Percentiles rank a stretch among this genome's conserved stretches.
Conservation (phyloP, 352 stramenopile species). For the Phytophthora capsici region DNA sequence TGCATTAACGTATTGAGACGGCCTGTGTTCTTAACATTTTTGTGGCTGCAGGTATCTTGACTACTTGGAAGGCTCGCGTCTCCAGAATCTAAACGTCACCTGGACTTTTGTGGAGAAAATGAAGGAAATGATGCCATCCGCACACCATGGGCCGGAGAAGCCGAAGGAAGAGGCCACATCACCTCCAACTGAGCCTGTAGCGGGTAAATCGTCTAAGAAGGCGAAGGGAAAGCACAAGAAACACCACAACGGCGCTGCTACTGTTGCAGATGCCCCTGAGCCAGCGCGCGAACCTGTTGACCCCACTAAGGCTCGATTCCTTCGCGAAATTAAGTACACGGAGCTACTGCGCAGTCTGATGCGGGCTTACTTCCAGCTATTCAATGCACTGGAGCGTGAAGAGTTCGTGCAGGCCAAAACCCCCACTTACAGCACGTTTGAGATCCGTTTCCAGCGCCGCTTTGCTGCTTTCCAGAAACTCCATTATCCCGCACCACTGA, state of each 20-base stretch:
- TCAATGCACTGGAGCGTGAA: slow-evolving; percentile 76
- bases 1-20: neutral
- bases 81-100: slow-evolving; percentile 84
- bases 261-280: slow-evolving; percentile 4
- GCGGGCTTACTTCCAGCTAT: slow-evolving; percentile 85
- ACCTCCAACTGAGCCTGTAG: slow-evolving; percentile 7
- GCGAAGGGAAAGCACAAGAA: slow-evolving; percentile 53
- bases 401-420: slow-evolving; percentile 50
- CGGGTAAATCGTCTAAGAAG: slow-evolving; percentile 44
- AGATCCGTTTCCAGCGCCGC: slow-evolving; percentile 81
- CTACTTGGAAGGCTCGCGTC: slow-evolving; percentile 81
- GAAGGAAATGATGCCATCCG: slow-evolving; percentile 62
- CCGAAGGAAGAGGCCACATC: slow-evolving; percentile 17
- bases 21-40: slow-evolving; percentile 7
- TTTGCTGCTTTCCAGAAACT: slow-evolving; percentile 80
- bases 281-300: slow-evolving; percentile 37
- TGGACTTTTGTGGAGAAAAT: slow-evolving; percentile 87
- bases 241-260: slow-evolving; percentile 21
- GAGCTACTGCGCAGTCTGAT: slow-evolving; percentile 78
- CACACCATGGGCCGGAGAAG: slow-evolving; percentile 21
- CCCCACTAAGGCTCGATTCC: slow-evolving; percentile 61
- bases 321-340: slow-evolving; percentile 80
- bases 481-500: slow-evolving; percentile 72
- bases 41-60: slow-evolving; percentile 71
- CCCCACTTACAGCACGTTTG: slow-evolving; percentile 64